Base-by-base conservation (phyloP, 164 flowering plant genomes). In the Stephania cephalantha region DNA sequence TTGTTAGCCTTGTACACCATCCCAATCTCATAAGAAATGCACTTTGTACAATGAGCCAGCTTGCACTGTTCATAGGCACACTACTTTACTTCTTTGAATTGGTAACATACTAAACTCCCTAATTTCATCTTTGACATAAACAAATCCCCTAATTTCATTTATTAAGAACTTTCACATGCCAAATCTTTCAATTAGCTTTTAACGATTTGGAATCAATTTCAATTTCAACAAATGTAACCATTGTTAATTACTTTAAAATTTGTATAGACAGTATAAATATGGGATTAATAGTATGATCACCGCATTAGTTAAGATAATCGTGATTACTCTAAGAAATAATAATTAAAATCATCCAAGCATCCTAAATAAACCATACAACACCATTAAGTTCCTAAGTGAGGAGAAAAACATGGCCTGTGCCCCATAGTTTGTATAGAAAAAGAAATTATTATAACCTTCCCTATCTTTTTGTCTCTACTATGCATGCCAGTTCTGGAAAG, bases 381-480 rank as follows among this genome's bases (percentile, higher is more conserved):
- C n/a, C 66, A 61, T 18, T 61, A 17, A 61, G 66, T 61, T 7
- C 20, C 55, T 9, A 10, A 50, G 12, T 10, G 66, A n/a, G 20
- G 20, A 7, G 25, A 17, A 61, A 15, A 61, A 71, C 42, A 71
- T 71, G 73, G 9, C 46, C 42, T 69, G 73, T 31, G 73, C 58
- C 70, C 64, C 55, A 58, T 17, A 44, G 25, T 75, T 46, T 69
- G 68, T 13, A 69, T 25, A 44, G 73, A 61, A 55, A 35, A 35
- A 2, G 42, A 35, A 35, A 35, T 35, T 35, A 35, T 35, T 35
- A 2, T 35, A 2, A 75, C 46, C 25, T 42, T 75, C 73, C 66
- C 55, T 50, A 61, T 61, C 66, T 53, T 75, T 55, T 52, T 75
- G 73, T 75, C 61, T 4, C 30, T 35, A 25, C 73, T 35, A 69